Evolutionary conservation across 768 basidiomycete species (phyloP).

Genomic region (Kwoniella sp.): DNA sequence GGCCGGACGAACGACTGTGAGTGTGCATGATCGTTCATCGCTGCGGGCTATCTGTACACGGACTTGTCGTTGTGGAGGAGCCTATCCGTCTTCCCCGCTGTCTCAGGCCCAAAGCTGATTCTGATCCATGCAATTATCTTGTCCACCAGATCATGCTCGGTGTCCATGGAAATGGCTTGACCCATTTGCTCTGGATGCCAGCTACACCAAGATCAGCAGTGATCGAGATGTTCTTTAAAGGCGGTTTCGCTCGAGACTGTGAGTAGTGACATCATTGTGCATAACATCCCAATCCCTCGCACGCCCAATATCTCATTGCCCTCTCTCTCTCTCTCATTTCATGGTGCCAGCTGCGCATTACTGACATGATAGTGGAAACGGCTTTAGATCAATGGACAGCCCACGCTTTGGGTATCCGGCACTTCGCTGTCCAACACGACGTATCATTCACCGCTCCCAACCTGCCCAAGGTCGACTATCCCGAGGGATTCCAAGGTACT

Average conservation of each 20-base stretch:
- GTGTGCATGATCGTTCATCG: constrained; percentile 18
- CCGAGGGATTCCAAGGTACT: constrained; percentile 55
- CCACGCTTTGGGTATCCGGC: constrained; percentile 50
- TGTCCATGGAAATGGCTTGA: constrained; percentile 89
- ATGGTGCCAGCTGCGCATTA: too few species aligned
- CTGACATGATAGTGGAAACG: background rate
- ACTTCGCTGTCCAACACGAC: constrained; percentile 54
- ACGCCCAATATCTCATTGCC: background rate
- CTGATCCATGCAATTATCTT: background rate
- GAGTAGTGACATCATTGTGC: constrained; percentile 58
- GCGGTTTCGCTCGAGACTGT: constrained; percentile 84
- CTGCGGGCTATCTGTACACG: too few species aligned
- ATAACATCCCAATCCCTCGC: too few species aligned
- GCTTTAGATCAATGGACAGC: constrained; percentile 55
- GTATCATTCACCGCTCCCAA: constrained; percentile 45
- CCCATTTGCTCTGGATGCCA: constrained; percentile 89
- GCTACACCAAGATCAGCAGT: constrained; percentile 79
- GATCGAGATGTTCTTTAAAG: constrained; percentile 86
- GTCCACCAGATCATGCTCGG: constrained; percentile 83
- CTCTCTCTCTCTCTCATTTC: background rate
- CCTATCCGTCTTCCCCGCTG: too few species aligned
- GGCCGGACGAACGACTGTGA: constrained; percentile 54
- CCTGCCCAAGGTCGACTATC: constrained; percentile 49
- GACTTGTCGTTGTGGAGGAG: too few species aligned
- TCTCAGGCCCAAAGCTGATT: background rate